Percentiles rank a stretch among this genome's conserved stretches.
Conservation (phyloP, 331 rosid genomes). For the Pyrus hybrid region DNA sequence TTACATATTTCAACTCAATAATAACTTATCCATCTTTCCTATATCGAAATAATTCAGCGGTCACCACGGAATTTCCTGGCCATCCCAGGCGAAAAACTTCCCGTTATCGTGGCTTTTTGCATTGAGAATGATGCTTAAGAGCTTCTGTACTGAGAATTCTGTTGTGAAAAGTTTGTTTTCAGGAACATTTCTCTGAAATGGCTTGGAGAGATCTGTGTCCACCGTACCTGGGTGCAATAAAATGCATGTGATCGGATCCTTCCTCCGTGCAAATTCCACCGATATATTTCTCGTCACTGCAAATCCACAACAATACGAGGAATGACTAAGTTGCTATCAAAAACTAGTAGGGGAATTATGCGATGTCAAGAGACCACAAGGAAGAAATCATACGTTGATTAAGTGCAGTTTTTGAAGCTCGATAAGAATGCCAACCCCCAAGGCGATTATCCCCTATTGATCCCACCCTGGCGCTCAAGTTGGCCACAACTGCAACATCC, state of each 20-base stretch:
- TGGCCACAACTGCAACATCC: conserved; percentile 72
- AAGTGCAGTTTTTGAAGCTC: conserved; percentile 90
- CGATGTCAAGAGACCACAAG: not conserved
- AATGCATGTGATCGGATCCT: conserved; percentile 70
- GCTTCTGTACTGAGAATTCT: conserved; percentile 74
- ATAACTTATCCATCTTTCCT: not conserved
- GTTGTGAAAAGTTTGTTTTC: conserved; percentile 69
- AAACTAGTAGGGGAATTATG: not conserved
- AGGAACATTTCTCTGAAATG: conserved; percentile 83
- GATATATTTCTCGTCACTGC: conserved; percentile 73
- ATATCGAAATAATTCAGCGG: not conserved
- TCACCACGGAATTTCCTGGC: conserved; percentile 60
- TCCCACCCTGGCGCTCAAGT: conserved; percentile 87
- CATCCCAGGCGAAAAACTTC: conserved; percentile 93
- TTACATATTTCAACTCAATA: not conserved
- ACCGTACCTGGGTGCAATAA: conserved; percentile 94
- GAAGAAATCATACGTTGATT: conserved; percentile 61
- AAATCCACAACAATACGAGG: not conserved
- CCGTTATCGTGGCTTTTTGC: conserved; percentile 72
- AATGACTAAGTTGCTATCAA: not conserved
- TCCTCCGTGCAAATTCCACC: conserved; percentile 68
- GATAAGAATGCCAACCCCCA: conserved; percentile 96
- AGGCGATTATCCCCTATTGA: conserved; percentile 85
- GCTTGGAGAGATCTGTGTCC: conserved; percentile 92
- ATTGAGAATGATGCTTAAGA: conserved; percentile 50